phyloP scores from a whole-genome alignment of 2,329 filamentous ascomycete species.

The Diaporthe capsici region DNA sequence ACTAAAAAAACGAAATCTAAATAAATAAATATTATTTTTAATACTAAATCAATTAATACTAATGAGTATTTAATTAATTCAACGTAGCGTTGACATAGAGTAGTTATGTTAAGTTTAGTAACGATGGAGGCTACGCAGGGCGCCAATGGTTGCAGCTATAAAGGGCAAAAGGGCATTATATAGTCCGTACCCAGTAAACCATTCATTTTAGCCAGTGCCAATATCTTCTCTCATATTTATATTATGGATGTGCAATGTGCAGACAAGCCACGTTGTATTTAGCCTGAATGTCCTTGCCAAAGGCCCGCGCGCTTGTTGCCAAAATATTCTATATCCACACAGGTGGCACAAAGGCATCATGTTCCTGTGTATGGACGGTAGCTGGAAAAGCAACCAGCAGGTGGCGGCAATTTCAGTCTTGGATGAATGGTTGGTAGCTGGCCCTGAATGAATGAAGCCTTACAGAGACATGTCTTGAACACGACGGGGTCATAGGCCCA shows the following conservation, averaged over 20 bases:
- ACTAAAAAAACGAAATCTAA: no score
- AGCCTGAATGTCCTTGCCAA: slow-evolving; percentile 20
- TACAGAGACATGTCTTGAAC: slow-evolving; percentile 9
- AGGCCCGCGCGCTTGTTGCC: slow-evolving; percentile 1
- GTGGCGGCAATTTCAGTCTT: background rate
- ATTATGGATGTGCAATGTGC: slow-evolving; percentile 14
- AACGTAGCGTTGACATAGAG: no score
- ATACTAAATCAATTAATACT: no score
- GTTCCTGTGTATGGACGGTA: background rate
- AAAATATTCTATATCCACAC: background rate
- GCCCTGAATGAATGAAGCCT: slow-evolving; percentile 8
- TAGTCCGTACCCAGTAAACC: no score
- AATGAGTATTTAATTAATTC: no score
- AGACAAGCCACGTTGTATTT: slow-evolving; percentile 24
- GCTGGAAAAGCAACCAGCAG: slow-evolving; percentile 13
- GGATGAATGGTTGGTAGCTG: background rate
- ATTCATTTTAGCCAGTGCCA: no score
- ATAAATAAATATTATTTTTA: no score
- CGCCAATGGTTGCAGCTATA: no score
- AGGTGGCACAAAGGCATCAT: background rate
- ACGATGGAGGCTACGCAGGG: no score
- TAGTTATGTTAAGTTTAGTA: no score
- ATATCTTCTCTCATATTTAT: background rate
- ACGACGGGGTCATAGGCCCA: slow-evolving; percentile 10
- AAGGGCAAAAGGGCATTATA: no score